Evolutionary conservation across 331 rosid species (phyloP).

Genomic region (Erythrophleum ivorense): DNA sequence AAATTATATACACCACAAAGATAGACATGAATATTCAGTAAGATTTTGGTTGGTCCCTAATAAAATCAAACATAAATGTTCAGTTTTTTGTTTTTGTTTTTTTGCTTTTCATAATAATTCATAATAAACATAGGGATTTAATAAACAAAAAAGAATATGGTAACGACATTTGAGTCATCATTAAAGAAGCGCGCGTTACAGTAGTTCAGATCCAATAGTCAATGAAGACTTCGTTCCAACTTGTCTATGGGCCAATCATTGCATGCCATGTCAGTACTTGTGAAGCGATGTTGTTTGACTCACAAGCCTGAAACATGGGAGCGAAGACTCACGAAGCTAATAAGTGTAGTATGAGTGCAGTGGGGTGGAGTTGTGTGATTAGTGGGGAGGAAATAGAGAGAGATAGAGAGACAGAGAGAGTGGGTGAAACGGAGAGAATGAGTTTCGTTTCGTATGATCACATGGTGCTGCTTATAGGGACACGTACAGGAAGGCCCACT

Average conservation of each 20-base stretch:
- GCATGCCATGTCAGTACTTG: conserved; percentile 45
- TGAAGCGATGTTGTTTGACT: conserved; percentile 34
- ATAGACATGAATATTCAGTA: neutral
- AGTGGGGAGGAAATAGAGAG: conserved; percentile 31
- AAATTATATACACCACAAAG: neutral
- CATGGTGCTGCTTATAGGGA: conserved; percentile 79
- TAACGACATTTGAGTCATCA: conserved; percentile 24
- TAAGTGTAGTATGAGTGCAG: conserved; percentile 28
- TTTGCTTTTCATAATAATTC: neutral
- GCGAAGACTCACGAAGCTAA: conserved; percentile 36
- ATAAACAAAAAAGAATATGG: neutral
- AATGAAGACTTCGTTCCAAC: conserved; percentile 1
- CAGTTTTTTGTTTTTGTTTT: neutral
- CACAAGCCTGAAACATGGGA: conserved; percentile 50
- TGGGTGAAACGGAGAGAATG: conserved; percentile 18
- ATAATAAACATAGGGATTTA: neutral
- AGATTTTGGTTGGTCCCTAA: neutral
- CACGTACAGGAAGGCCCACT: conserved; percentile 88
- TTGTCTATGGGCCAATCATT: conserved; percentile 35
- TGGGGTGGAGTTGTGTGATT: conserved; percentile 49
- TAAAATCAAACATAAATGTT: neutral
- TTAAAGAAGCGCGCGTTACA: conserved; percentile 31
- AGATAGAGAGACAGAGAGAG: too few species aligned
- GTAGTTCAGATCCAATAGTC: conserved; percentile 44
- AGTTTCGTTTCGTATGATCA: conserved; percentile 67